A percentile compares a stretch with the other conserved stretches of the same genome.
Conservation (phyloP, 108 stramenopile species). For the Skeletonema potamos region DNA sequence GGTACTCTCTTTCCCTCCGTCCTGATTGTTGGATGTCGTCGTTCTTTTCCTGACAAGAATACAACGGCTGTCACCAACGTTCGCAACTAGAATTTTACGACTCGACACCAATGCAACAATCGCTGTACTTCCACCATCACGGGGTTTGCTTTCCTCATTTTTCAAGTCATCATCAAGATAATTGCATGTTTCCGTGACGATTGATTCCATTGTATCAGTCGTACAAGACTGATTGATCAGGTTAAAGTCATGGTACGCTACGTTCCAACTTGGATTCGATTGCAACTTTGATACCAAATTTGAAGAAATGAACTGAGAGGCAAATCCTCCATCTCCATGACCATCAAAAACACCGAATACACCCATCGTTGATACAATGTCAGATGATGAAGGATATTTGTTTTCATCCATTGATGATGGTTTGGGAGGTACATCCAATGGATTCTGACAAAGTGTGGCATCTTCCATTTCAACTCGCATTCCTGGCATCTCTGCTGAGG, state of each 20-base stretch:
- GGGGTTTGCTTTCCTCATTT: not conserved
- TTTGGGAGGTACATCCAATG: conserved; percentile 8
- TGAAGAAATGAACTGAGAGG: conserved; percentile 58
- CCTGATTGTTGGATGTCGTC: conserved; percentile 1
- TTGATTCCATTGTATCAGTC: conserved; percentile 7
- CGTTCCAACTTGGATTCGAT: conserved; percentile 20
- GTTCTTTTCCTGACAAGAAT: conserved; percentile 63
- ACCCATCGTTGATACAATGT: conserved; percentile 10
- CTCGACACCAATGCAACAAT: conserved; percentile 72
- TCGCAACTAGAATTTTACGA: conserved; percentile 71
- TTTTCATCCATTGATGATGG: conserved; percentile 2
- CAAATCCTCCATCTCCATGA: conserved; percentile 76
- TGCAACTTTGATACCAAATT: conserved; percentile 24
- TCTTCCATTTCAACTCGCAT: conserved; percentile 89
- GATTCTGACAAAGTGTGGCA: conserved; percentile 26
- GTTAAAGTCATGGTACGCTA: conserved; percentile 21
- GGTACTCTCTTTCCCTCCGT: conserved; percentile 7
- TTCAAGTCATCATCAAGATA: conserved; percentile 60
- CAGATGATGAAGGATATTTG: not conserved
- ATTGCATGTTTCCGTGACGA: conserved; percentile 46
- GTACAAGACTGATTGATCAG: not conserved
- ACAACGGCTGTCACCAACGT: conserved; percentile 89
- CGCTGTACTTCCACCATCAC: conserved; percentile 77
- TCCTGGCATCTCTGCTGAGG: conserved; percentile 82
- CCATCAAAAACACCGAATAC: conserved; percentile 93